A percentile compares a stretch with the other conserved stretches of the same genome.
These are phyloP conservation scores for Clonostachys rosea DNA, from an alignment of 2,329 filamentous ascomycete species.

Conservation along the genomic window DNA sequence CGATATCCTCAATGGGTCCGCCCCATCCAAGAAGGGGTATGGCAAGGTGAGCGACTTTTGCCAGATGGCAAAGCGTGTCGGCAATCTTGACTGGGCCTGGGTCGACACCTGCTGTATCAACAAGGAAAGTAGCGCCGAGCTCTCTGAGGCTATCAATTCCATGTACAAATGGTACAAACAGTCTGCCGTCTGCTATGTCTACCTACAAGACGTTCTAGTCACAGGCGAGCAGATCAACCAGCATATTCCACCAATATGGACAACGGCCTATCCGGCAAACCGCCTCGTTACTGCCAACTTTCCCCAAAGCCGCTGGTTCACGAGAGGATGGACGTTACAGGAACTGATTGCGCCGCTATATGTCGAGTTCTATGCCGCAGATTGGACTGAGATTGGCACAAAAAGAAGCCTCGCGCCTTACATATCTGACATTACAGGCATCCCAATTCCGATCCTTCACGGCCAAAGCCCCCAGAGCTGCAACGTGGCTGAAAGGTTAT, in stretches of 20 bases:
- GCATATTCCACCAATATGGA: too few species aligned
- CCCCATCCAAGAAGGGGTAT: not conserved
- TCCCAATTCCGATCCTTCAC: not conserved
- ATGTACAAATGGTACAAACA: constrained; percentile 11
- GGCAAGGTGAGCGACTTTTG: not conserved
- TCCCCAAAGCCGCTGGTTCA: constrained; percentile 1
- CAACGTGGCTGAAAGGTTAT: constrained; percentile 1
- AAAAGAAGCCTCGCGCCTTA: not conserved
- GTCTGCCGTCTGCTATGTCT: constrained; percentile 5
- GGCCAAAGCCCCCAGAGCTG: not conserved
- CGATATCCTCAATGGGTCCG: constrained; percentile 5
- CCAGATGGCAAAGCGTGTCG: not conserved
- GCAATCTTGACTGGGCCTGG: constrained; percentile 5
- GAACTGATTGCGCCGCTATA: constrained; percentile 6
- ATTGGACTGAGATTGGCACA: constrained; percentile 12
- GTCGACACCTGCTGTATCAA: constrained; percentile 12
- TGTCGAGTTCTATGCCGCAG: constrained; percentile 7
- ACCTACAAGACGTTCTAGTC: constrained; percentile 3
- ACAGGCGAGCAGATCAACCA: not conserved
- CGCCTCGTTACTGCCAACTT: too few species aligned
- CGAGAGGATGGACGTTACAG: constrained; percentile 8
- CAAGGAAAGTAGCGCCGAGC: constrained; percentile 10
- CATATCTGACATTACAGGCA: constrained; percentile 3
- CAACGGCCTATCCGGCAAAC: too few species aligned
- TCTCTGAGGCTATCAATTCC: constrained; percentile 4